Percentiles rank a stretch among this genome's conserved stretches.
phyloP scores from a whole-genome alignment of 1,139 yeast genomes.

The Yamadazyma siamensis region DNA sequence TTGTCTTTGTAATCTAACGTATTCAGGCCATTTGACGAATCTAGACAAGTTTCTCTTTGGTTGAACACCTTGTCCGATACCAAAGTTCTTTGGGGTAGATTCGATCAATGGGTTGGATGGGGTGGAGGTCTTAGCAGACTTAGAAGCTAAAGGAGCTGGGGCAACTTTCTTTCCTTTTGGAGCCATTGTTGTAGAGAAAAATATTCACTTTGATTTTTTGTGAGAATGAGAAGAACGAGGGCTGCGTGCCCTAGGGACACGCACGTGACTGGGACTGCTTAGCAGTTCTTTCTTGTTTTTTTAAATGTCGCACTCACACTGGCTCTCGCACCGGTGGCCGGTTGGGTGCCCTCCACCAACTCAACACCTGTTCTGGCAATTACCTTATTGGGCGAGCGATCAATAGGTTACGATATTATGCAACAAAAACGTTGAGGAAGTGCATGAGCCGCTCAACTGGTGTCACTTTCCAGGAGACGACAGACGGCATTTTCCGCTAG shows the following conservation, averaged over 20 bases:
- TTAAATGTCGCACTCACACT: too few relatives aligned
- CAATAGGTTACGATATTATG: too few relatives aligned
- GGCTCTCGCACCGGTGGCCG: too few relatives aligned
- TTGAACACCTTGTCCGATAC: constrained; percentile 41
- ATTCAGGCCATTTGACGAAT: constrained; percentile 96
- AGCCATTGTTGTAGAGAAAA: constrained; percentile 30
- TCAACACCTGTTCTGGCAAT: too few relatives aligned
- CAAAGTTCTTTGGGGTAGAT: constrained; percentile 39
- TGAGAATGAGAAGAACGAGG: constrained; percentile 2
- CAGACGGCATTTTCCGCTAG: too few relatives aligned
- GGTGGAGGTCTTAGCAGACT: constrained; percentile 22
- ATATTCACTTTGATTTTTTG: constrained; percentile 6
- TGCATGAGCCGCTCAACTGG: too few relatives aligned
- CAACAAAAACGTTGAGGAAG: too few relatives aligned
- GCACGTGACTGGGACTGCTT: constrained; percentile 6
- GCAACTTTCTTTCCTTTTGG: constrained; percentile 54
- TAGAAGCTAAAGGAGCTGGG: constrained; percentile 50
- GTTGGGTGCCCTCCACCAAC: too few relatives aligned
- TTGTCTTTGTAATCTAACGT: constrained; percentile 88
- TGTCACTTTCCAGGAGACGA: too few relatives aligned
- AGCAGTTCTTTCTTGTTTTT: too few relatives aligned
- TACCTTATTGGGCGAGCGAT: too few relatives aligned
- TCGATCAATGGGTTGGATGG: constrained; percentile 40
- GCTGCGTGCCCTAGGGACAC: constrained; percentile 5
- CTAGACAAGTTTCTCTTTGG: constrained; percentile 61